These are phyloP conservation scores for Pichia sp. DNA, from an alignment of 1,139 yeast genomes.

Conservation along the genomic window DNA sequence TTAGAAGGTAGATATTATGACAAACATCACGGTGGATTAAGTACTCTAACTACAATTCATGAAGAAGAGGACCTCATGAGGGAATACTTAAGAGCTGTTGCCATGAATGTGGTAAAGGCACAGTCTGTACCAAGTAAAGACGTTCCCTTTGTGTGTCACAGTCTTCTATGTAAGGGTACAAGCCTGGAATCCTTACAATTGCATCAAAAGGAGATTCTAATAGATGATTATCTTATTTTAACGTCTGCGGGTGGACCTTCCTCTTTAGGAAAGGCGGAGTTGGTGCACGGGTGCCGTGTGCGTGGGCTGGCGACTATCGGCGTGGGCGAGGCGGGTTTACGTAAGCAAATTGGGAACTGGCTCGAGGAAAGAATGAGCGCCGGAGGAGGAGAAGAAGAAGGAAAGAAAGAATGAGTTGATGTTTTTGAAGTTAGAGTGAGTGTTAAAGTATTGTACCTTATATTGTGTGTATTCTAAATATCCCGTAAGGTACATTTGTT, in stretches of 20 bases:
- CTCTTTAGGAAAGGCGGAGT: neutral
- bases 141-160: neutral
- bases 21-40: constrained; percentile 20
- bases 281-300: neutral
- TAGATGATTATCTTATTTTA: neutral
- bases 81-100: neutral
- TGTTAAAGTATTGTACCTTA: neutral
- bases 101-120: neutral
- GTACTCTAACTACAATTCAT: constrained; percentile 11
- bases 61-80: neutral
- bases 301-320: neutral
- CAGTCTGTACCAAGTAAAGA: neutral
- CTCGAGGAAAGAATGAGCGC: neutral
- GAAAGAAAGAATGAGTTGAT: neutral
- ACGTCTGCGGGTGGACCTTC: neutral
- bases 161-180: neutral
- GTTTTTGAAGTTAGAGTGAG: neutral
- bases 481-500: neutral
- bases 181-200: neutral
- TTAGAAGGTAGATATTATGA: constrained; percentile 31
- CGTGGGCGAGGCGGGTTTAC: neutral
- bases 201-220: constrained; percentile 13
- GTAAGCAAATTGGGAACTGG: neutral
- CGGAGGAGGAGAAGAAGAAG: neutral
- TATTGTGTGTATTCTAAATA: neutral